These are phyloP conservation scores for Curvularia verruculosa DNA, from an alignment of 2,329 filamentous ascomycete genomes.

Conservation along the genomic window DNA sequence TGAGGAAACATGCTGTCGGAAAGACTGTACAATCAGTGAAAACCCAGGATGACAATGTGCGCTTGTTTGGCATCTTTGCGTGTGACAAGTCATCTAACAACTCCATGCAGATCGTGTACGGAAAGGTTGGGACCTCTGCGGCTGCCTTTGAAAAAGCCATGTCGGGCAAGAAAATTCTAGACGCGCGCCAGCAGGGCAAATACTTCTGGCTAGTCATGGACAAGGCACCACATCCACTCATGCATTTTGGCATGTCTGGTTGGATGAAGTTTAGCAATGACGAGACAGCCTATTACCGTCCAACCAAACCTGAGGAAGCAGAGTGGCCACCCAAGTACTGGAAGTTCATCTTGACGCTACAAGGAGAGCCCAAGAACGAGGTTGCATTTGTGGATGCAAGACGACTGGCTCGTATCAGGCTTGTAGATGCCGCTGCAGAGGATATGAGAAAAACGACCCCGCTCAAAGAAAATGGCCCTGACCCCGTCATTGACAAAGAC, in stretches of 20 bases:
- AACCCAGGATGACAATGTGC: constrained; percentile 72
- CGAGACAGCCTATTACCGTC: constrained; percentile 80
- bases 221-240: constrained; percentile 80
- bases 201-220: constrained; percentile 92
- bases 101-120: constrained; percentile 70
- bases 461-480: constrained; percentile 89
- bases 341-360: constrained; percentile 81
- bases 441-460: constrained; percentile 79
- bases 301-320: constrained; percentile 61
- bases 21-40: constrained; percentile 74
- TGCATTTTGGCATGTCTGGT: constrained; percentile 78
- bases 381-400: constrained; percentile 84
- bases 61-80: not conserved
- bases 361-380: constrained; percentile 64
- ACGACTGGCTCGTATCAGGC: constrained; percentile 76
- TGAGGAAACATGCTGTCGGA: constrained; percentile 82
- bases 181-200: constrained; percentile 87
- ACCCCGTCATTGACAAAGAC: constrained; percentile 83
- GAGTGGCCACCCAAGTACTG: constrained; percentile 88
- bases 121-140: constrained; percentile 84
- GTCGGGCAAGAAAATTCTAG: constrained; percentile 72
- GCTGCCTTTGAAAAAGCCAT: constrained; percentile 75
- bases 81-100: not conserved
- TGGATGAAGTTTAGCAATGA: constrained; percentile 83
- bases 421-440: constrained; percentile 79